phyloP scores from a whole-genome alignment of 176 grass and related monocot genomes.

The Bromus sterilis region DNA sequence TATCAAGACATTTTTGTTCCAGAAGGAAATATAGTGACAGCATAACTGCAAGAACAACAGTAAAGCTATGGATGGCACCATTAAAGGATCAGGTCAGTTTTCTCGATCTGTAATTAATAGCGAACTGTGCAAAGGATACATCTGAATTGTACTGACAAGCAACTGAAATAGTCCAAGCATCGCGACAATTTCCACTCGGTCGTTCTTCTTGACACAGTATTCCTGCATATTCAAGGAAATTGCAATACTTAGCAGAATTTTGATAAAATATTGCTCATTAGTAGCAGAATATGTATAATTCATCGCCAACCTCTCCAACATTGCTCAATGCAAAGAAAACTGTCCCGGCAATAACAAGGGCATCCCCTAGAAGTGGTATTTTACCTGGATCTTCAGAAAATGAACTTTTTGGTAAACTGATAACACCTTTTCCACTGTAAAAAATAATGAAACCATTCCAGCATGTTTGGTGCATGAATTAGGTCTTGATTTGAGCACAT shows the following conservation, averaged over 20 bases:
- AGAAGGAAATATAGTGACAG: neutral
- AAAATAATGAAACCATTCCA: neutral
- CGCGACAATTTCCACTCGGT: slow-evolving; percentile 62
- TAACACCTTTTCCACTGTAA: neutral
- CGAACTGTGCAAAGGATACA: slow-evolving; percentile 45
- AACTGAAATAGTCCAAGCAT: slow-evolving; percentile 66
- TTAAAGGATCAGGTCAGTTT: neutral
- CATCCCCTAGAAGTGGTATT: slow-evolving; percentile 61
- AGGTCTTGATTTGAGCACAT: neutral
- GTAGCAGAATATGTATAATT: neutral
- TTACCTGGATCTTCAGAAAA: slow-evolving; percentile 30
- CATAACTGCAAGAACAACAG: neutral
- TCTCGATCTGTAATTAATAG: neutral
- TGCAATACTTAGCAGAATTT: neutral
- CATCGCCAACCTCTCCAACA: slow-evolving; percentile 51
- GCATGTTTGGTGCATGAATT: neutral
- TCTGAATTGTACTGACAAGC: slow-evolving; percentile 47
- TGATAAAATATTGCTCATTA: slow-evolving; percentile 1
- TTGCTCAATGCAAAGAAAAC: slow-evolving; percentile 70
- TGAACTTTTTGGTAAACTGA: neutral
- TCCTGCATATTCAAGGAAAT: slow-evolving; percentile 41
- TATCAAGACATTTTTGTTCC: neutral
- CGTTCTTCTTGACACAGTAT: slow-evolving; percentile 70
- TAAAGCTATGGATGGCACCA: neutral
- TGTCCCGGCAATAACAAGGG: slow-evolving; percentile 64